Evolutionary conservation across 163 green algal species (phyloP).

Genomic region (Coccomyxa subellipsoidea): DNA sequence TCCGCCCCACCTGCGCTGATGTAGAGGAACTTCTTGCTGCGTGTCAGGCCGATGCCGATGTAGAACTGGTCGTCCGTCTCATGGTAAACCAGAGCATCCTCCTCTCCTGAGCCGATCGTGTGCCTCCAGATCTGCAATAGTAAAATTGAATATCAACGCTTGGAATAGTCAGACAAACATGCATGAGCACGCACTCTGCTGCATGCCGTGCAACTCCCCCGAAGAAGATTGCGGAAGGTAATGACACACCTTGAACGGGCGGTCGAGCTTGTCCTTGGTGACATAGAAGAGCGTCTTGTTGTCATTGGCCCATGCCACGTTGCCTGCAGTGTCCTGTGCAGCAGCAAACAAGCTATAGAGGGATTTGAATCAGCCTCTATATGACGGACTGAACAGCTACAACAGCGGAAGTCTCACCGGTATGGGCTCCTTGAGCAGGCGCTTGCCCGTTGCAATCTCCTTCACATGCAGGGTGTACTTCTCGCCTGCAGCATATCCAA

Average conservation of each 20-base stretch:
- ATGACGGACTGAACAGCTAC: background rate
- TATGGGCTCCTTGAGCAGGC: conserved; percentile 64
- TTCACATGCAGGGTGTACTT: conserved; percentile 83
- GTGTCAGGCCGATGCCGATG: conserved; percentile 56
- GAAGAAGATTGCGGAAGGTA: background rate
- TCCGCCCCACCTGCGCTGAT: conserved; percentile 51
- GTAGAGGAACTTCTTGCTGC: conserved; percentile 60
- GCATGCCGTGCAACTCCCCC: too few species aligned
- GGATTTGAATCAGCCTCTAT: background rate
- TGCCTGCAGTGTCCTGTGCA: conserved; percentile 56
- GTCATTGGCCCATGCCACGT: conserved; percentile 82
- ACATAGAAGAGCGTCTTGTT: conserved; percentile 76
- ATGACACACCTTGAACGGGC: conserved; percentile 52
- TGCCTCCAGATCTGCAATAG: conserved; percentile 23
- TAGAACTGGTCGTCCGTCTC: conserved; percentile 76
- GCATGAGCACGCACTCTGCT: too few species aligned
- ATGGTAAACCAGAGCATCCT: conserved; percentile 57
- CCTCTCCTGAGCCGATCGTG: conserved; percentile 38
- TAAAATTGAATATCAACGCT: too few species aligned
- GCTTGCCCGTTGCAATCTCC: conserved; percentile 58
- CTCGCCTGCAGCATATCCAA: conserved; percentile 65
- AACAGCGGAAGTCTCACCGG: conserved; percentile 2
- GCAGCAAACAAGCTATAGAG: background rate
- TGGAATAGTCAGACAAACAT: background rate
- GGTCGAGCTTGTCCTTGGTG: conserved; percentile 80